Evolutionary conservation across 306 rosid genomes (phyloP).

Genomic region (Prunus mume): DNA sequence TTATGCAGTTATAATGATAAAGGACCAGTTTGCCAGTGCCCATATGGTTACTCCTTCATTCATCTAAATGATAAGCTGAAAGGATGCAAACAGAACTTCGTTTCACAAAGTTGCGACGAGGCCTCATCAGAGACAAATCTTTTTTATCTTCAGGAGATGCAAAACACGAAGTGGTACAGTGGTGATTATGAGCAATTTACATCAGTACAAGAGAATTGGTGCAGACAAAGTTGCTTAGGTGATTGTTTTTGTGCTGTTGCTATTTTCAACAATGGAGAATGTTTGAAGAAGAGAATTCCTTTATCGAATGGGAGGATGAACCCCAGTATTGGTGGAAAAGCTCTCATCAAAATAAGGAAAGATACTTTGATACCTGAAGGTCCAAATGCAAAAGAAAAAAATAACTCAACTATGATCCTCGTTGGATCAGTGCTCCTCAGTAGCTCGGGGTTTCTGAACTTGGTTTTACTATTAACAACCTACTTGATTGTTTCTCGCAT

Average conservation of each 20-base stretch:
- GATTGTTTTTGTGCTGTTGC: too few relatives aligned
- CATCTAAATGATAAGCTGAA: constrained; percentile 23
- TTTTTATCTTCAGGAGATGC: not conserved
- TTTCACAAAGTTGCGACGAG: constrained; percentile 36
- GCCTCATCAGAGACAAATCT: not conserved
- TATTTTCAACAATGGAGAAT: too few relatives aligned
- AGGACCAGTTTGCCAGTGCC: constrained; percentile 25
- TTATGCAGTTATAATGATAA: constrained; percentile 10
- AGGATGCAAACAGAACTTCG: constrained; percentile 30
- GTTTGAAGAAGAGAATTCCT: too few relatives aligned
- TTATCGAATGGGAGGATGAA: too few relatives aligned
- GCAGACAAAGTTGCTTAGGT: too few relatives aligned
- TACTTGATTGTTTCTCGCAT: not conserved
- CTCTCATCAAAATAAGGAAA: too few relatives aligned
- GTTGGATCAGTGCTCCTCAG: too few relatives aligned
- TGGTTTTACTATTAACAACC: constrained; percentile 1
- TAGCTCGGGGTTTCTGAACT: constrained; percentile 12
- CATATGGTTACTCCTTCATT: constrained; percentile 6
- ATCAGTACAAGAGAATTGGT: too few relatives aligned
- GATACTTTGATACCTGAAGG: too few relatives aligned
- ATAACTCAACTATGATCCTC: too few relatives aligned
- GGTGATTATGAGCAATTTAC: constrained; percentile 3
- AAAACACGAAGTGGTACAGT: constrained; percentile 4
- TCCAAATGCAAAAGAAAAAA: too few relatives aligned
- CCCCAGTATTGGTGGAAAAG: too few relatives aligned